Evolutionary conservation across 106 monocot genomes (phyloP), one percentile per base, ranked within the genome.

Genomic region (Iris macrosiphon): DNA sequence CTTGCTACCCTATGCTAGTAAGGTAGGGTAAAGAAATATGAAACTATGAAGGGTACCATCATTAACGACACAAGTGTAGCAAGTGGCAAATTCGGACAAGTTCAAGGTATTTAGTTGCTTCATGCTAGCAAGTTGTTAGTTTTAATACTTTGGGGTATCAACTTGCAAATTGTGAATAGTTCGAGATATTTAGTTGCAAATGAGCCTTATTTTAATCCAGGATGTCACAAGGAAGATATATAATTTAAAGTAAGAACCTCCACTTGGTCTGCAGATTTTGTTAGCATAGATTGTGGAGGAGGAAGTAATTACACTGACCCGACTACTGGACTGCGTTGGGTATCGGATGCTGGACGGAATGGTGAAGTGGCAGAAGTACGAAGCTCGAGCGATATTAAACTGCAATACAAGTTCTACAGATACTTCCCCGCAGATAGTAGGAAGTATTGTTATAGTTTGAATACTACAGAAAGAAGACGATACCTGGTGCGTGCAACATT

Each of bases 241-340:
- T 58, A 38, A 34, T 40, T 9, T 22, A 28, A 26, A 7, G 34
- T 62, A 48, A n/a, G n/a, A n/a, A n/a, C n/a, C 11, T 26, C 12
- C 5, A 21, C 23, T 51, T 45, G 2, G 15, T 61, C 20, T 72
- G 40, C 55, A 77, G 76, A 71, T 60, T 77, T 77, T 47, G 70
- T 77, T 11, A 77, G 69, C 38, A 59, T 77, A 39, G 76, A 77
- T 65, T 77, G 76, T 48, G 76, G 71, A 39, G 64, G 71, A 25
- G 41, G 26, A 22, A 43, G 59, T 31, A 60, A 59, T 39, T 70
- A 77, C 31, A 71, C 76, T 25, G 76, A 77, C 6, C 47, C 71
- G 24, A 60, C 21, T 40, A 76, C 59, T 29, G 76, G 76, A 29
- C 43, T 77, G 4, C 15, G 21, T 40, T 77, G 76, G 76, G 42